phyloP scores from a whole-genome alignment of 1,139 yeast genomes.

The Arxiozyma heterogenica region DNA sequence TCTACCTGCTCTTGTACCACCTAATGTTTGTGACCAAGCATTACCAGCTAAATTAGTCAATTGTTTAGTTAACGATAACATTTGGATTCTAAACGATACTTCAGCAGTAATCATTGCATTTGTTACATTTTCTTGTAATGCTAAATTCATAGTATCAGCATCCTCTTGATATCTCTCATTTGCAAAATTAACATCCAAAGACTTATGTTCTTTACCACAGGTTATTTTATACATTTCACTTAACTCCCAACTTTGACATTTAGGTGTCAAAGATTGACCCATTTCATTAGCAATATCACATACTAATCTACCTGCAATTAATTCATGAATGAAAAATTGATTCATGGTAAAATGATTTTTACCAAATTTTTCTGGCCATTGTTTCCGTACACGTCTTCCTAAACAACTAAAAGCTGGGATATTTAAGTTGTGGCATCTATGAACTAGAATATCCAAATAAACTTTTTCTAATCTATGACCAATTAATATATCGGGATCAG shows the following conservation, averaged over 20 bases:
- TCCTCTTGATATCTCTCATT: conserved; percentile 60
- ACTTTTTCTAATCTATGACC: conserved; percentile 82
- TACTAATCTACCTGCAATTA: conserved; percentile 75
- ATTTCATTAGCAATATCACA: conserved; percentile 92
- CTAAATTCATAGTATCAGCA: conserved; percentile 56
- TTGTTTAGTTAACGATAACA: conserved; percentile 81
- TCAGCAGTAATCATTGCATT: conserved; percentile 69
- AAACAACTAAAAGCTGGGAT: conserved; percentile 72
- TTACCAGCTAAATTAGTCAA: conserved; percentile 93
- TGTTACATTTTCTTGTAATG: conserved; percentile 57
- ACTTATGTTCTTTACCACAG: conserved; percentile 49
- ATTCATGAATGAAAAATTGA: conserved; percentile 48
- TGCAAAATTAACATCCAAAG: conserved; percentile 67
- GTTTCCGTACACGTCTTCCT: conserved; percentile 69
- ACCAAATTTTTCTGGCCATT: conserved; percentile 70
- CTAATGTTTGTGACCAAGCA: conserved; percentile 91
- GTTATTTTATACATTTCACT: conserved; percentile 82
- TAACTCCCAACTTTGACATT: conserved; percentile 95
- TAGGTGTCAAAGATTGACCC: conserved; percentile 86
- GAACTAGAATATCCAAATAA: conserved; percentile 71
- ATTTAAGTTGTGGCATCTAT: conserved; percentile 66
- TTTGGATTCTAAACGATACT: conserved; percentile 74
- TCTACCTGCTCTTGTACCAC: conserved; percentile 95
- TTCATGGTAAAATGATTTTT: conserved; percentile 39
- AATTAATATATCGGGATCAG: conserved; percentile 83